Evolutionary conservation across 2,329 filamentous ascomycete genomes (phyloP).

Genomic region (Ophiostoma novo-ulmi): DNA sequence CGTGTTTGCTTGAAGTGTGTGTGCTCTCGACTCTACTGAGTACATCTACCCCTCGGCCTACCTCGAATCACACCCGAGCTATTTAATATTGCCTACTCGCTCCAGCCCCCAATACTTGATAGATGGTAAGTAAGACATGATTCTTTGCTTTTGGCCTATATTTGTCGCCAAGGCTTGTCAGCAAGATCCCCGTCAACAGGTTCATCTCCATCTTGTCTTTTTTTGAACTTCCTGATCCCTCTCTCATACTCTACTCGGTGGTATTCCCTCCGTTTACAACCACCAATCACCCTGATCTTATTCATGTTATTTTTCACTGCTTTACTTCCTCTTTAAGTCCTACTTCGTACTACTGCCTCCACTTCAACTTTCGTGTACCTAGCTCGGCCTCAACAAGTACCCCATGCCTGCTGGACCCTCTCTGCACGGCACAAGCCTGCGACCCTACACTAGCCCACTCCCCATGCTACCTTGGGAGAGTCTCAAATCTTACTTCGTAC

Average conservation of each 20-base stretch:
- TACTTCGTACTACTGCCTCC: background rate
- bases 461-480: background rate
- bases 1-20: background rate
- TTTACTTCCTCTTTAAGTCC: background rate
- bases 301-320: background rate
- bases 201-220: background rate
- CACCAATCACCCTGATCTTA: background rate
- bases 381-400: constrained; percentile 1
- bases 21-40: background rate
- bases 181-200: background rate
- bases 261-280: background rate
- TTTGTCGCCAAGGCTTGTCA: background rate
- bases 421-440: background rate
- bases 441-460: constrained; percentile 5
- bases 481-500: background rate
- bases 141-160: background rate
- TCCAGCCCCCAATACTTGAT: background rate
- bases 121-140: background rate
- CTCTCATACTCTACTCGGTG: background rate
- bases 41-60: background rate
- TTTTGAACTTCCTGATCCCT: background rate
- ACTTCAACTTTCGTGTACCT: background rate
- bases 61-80: background rate
- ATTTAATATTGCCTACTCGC: background rate
- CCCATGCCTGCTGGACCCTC: background rate